Evolutionary conservation across 495 filamentous ascomycete species (phyloP).

Genomic region (Aspergillus cavernicola): DNA sequence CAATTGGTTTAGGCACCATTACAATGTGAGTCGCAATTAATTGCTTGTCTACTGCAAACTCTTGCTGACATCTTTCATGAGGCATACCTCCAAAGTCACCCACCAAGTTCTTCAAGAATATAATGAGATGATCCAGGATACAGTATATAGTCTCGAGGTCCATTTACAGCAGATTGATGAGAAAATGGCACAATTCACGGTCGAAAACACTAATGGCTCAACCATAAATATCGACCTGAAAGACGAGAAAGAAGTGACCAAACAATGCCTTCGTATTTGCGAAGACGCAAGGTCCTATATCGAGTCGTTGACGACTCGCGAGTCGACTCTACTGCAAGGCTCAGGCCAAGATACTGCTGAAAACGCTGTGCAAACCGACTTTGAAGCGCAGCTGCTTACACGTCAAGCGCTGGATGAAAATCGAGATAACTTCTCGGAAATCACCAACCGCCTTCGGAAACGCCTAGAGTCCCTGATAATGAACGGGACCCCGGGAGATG

Average conservation of each 20-base stretch:
- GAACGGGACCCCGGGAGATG: slow-evolving; percentile 15
- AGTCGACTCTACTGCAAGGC: slow-evolving; percentile 1
- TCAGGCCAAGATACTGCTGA: neutral
- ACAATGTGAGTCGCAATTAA: slow-evolving; percentile 9
- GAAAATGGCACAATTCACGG: slow-evolving; percentile 2
- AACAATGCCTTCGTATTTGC: slow-evolving; percentile 16
- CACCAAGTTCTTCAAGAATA: slow-evolving; percentile 10
- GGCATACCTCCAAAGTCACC: slow-evolving; percentile 13
- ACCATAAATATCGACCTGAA: slow-evolving; percentile 1
- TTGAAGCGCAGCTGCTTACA: slow-evolving; percentile 11
- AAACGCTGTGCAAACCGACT: neutral
- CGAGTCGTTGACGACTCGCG: slow-evolving; percentile 6
- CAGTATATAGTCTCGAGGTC: slow-evolving; percentile 9
- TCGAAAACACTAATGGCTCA: neutral
- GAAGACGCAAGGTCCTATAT: slow-evolving; percentile 9
- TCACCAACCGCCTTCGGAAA: slow-evolving; percentile 24
- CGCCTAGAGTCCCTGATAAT: slow-evolving; percentile 21
- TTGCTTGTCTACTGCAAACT: neutral
- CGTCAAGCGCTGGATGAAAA: slow-evolving; percentile 20
- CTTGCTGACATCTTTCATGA: slow-evolving; percentile 2
- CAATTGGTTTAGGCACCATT: slow-evolving; percentile 11
- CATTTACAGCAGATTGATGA: slow-evolving; percentile 9
- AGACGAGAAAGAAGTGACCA: slow-evolving; percentile 9
- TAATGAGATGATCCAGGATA: slow-evolving; percentile 16
- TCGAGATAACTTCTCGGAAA: slow-evolving; percentile 19